A percentile compares a stretch with the other conserved stretches of the same genome.
phyloP scores from a whole-genome alignment of 1,139 yeast genomes.

The Hansenula sp. region DNA sequence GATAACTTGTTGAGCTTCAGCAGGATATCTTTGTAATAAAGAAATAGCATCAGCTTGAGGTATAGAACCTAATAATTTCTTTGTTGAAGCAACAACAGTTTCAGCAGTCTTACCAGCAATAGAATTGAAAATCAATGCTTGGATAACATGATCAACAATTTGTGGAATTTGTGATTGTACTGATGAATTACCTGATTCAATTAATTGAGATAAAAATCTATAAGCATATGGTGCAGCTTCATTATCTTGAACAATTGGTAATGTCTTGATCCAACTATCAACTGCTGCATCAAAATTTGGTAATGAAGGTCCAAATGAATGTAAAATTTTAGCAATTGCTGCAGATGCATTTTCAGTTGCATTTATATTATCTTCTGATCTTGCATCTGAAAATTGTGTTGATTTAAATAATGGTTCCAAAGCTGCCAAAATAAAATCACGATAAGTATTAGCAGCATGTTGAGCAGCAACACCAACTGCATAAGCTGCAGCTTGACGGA shows the following conservation, averaged over 20 bases:
- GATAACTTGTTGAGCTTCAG: constrained; percentile 56
- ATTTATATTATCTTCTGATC: constrained; percentile 73
- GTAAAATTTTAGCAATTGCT: constrained; percentile 79
- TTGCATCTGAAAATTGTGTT: constrained; percentile 78
- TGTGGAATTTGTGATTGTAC: constrained; percentile 55
- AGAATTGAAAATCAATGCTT: constrained; percentile 68
- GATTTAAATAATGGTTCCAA: constrained; percentile 72
- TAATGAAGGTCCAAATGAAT: constrained; percentile 48
- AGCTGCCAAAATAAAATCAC: constrained; percentile 61
- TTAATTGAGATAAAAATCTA: constrained; percentile 68
- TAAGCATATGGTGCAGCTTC: constrained; percentile 91
- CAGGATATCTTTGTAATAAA: constrained; percentile 57
- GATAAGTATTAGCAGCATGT: constrained; percentile 61
- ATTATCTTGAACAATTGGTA: constrained; percentile 81
- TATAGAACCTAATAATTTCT: constrained; percentile 36
- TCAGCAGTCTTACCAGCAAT: constrained; percentile 70
- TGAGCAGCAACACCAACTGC: constrained; percentile 87
- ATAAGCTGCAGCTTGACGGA: constrained; percentile 86
- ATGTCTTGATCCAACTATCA: constrained; percentile 72
- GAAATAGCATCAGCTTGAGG: constrained; percentile 64
- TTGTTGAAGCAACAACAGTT: constrained; percentile 56
- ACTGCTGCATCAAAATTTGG: constrained; percentile 62
- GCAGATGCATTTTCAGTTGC: constrained; percentile 87
- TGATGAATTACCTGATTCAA: constrained; percentile 64
- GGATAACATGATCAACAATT: constrained; percentile 69